Percentiles rank a stretch among this genome's conserved stretches.
Evolutionary conservation across 345 rosid genomes (phyloP).

Genomic region (Citrus glauca): DNA sequence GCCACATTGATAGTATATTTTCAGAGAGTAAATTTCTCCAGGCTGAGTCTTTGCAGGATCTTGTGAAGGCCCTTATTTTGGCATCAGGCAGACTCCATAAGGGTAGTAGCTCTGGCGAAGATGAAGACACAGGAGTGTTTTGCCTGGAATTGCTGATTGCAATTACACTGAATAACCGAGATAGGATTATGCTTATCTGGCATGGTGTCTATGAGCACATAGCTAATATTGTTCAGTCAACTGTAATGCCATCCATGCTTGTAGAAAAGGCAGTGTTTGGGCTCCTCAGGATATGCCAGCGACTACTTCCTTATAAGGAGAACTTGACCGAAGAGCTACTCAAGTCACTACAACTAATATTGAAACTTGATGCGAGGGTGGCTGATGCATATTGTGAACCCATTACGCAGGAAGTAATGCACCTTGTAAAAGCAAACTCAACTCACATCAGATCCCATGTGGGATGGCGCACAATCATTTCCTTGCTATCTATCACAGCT

Average conservation of each 20-base stretch:
- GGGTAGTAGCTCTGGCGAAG: slow-evolving; percentile 30
- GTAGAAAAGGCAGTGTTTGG: slow-evolving; percentile 79
- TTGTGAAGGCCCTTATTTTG: slow-evolving; percentile 49
- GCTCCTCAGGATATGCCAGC: slow-evolving; percentile 65
- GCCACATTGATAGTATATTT: slow-evolving; percentile 63
- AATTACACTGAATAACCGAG: slow-evolving; percentile 65
- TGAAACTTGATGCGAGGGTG: slow-evolving; percentile 74
- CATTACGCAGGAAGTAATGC: slow-evolving; percentile 67
- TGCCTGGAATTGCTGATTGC: slow-evolving; percentile 70
- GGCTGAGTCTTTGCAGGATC: slow-evolving; percentile 60
- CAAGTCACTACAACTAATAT: slow-evolving; percentile 62
- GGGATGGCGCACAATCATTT: slow-evolving; percentile 71
- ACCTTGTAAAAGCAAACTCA: slow-evolving; percentile 69
- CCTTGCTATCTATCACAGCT: slow-evolving; percentile 65
- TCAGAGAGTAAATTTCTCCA: slow-evolving; percentile 74
- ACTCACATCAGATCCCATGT: slow-evolving; percentile 55
- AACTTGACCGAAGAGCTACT: slow-evolving; percentile 68
- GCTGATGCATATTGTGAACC: slow-evolving; percentile 78
- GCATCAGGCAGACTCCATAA: slow-evolving; percentile 36
- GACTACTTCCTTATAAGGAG: slow-evolving; percentile 75
- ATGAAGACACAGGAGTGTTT: slow-evolving; percentile 53
- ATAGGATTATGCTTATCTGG: slow-evolving; percentile 71
- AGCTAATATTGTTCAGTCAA: slow-evolving; percentile 59
- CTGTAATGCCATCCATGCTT: slow-evolving; percentile 47
- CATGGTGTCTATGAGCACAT: slow-evolving; percentile 57